A percentile compares a stretch with the other conserved stretches of the same genome.
These are phyloP conservation scores for Hypoxylon sp. DNA, from an alignment of 2,329 filamentous ascomycete species.

Conservation along the genomic window DNA sequence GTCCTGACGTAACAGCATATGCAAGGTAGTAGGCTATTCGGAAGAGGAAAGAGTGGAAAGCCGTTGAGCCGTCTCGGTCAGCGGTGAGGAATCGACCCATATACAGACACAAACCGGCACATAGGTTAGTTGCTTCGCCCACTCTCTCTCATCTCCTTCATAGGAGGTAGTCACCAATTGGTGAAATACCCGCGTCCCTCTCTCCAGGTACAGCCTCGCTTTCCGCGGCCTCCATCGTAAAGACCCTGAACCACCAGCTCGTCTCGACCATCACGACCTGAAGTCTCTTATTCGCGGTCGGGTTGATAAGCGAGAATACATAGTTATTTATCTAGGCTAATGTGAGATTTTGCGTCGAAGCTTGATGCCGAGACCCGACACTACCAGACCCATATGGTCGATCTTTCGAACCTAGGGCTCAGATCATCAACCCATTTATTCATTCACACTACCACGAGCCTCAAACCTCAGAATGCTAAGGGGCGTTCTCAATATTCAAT, in stretches of 20 bases:
- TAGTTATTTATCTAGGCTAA: too few species aligned
- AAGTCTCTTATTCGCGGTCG: slow-evolving; percentile 6
- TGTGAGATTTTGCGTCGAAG: slow-evolving; percentile 31
- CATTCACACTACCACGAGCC: not conserved
- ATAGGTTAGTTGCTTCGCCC: slow-evolving; percentile 10
- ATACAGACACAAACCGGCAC: slow-evolving; percentile 1
- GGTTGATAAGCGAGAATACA: slow-evolving; percentile 19
- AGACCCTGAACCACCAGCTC: slow-evolving; percentile 16
- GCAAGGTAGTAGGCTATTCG: slow-evolving; percentile 39
- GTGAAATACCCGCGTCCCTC: slow-evolving; percentile 22
- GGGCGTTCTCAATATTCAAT: slow-evolving; percentile 3
- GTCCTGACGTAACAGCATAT: slow-evolving; percentile 39
- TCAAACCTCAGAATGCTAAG: not conserved
- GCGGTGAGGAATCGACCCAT: slow-evolving; percentile 43
- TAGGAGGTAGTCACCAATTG: slow-evolving; percentile 36
- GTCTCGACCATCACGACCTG: not conserved
- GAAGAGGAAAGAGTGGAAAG: slow-evolving; percentile 34
- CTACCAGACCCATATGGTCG: slow-evolving; percentile 28
- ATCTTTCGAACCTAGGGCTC: slow-evolving; percentile 37
- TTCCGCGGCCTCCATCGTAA: slow-evolving; percentile 19
- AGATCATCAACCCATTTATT: slow-evolving; percentile 35
- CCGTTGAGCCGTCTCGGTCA: slow-evolving; percentile 36
- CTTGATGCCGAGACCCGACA: slow-evolving; percentile 37
- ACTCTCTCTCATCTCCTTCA: slow-evolving; percentile 30
- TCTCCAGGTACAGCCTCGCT: slow-evolving; percentile 29